Base-by-base conservation (phyloP, 2,329 filamentous ascomycete genomes). In the Beauveria scarabaeidicola region DNA sequence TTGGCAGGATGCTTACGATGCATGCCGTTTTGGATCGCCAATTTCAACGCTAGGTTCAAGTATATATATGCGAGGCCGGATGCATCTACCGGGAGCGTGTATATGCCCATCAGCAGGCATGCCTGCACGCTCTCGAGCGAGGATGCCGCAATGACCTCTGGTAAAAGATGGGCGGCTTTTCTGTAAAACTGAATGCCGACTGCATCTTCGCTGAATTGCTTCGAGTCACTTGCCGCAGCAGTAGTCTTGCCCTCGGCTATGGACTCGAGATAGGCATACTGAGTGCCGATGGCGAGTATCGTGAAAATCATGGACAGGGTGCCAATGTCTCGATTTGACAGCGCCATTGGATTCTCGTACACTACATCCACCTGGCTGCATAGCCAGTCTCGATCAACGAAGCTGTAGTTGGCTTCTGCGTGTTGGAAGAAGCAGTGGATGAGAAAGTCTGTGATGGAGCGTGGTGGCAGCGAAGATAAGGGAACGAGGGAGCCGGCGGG, bases 1-100 rank as follows among this genome's bases (percentile, higher is more conserved):
- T 77, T 74, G 1, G 76, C 78, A 1, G 75, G 70, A 60, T 78
- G 79, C 58, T 73, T 77, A 52, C 81, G 73, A 63, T 84, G 81
- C 81, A 84, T 82, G 10, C 81, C 81, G 64, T 84, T 84, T 62
- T 83, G 81, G 15, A 84, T 82, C 1, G 81, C 81, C 61, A 84
- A 70, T 61, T 81, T 82, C 46, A 83, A 70, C 2, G 80, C 79
- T 13, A 84, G 67, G 7, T 80, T 80, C 51, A 83, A 73, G 63
- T 84, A 84, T 3, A 80, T 81, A 63, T 83, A 84, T 2, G 78
- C 78, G 21, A 84, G 67, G 0, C 81, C 81, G 1, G 80, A 81
- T 0, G 81, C 78, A 65, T 84, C 81, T 0, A 83, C 71, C 0
- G 81, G 81, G 6, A 84, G 69, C 1, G 79, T 72, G 62, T 83